Evolutionary conservation across 345 rosid genomes (phyloP).

Genomic region (Acer campestre): DNA sequence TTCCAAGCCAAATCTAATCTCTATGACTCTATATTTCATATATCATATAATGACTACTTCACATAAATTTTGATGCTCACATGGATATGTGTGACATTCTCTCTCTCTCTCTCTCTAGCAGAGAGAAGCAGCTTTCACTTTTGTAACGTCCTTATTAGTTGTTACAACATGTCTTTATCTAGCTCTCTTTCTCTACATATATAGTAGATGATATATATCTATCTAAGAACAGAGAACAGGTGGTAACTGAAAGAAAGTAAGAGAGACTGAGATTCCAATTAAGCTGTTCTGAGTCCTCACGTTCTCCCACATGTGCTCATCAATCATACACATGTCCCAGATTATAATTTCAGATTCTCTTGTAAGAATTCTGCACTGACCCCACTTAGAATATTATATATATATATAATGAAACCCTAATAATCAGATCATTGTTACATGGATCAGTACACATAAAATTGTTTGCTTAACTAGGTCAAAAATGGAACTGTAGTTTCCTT

Average conservation of each 20-base stretch:
- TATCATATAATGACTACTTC: not conserved
- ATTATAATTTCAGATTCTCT: slow-evolving; percentile 19
- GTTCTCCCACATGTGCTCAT: slow-evolving; percentile 40
- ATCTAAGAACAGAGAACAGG: slow-evolving; percentile 18
- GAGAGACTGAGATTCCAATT: slow-evolving; percentile 36
- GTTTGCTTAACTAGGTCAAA: slow-evolving; percentile 15
- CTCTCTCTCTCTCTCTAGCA: not conserved
- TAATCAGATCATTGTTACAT: not conserved
- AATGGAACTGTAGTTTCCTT: slow-evolving; percentile 20
- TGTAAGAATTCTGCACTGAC: slow-evolving; percentile 5
- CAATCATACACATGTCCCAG: slow-evolving; percentile 29
- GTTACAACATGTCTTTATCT: not conserved
- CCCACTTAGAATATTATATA: slow-evolving; percentile 4
- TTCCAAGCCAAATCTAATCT: slow-evolving; percentile 35
- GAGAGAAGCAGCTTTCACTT: slow-evolving; percentile 36
- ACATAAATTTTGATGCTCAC: slow-evolving; percentile 16
- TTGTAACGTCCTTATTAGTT: slow-evolving; percentile 24
- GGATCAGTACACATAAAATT: not conserved
- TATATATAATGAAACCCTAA: not conserved
- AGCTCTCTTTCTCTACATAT: not conserved
- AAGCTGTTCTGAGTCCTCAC: slow-evolving; percentile 30
- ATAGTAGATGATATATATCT: not conserved
- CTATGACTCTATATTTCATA: slow-evolving; percentile 1
- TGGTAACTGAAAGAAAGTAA: slow-evolving; percentile 23
- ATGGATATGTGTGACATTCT: slow-evolving; percentile 29